phyloP scores from a whole-genome alignment of 495 filamentous ascomycete species.

The Neurospora sp. region DNA sequence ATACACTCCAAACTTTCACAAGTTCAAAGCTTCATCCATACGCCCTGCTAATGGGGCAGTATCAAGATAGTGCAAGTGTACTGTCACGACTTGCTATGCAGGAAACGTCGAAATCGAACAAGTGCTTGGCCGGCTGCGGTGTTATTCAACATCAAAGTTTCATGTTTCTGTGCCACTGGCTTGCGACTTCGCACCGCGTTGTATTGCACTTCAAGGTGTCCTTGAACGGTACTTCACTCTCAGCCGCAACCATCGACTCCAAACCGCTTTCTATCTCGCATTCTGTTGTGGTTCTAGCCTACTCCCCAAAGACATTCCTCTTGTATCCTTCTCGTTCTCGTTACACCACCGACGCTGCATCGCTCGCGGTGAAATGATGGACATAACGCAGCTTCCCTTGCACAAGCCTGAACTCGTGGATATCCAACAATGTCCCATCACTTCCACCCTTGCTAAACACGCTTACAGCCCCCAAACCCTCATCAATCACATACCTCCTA shows the following conservation, averaged over 20 bases:
- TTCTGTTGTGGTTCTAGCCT: not conserved
- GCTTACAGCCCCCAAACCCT: constrained; percentile 24
- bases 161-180: not conserved
- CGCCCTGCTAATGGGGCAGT: not conserved
- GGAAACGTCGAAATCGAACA: not conserved
- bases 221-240: not conserved
- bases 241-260: not conserved
- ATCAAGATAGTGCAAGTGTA: not conserved
- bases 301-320: not conserved
- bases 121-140: not conserved
- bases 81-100: not conserved
- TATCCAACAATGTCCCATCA: constrained; percentile 29
- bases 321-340: not conserved
- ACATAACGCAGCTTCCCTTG: constrained; percentile 31
- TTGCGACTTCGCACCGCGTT: not conserved
- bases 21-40: not conserved
- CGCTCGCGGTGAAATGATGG: constrained; percentile 8
- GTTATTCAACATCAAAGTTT: not conserved
- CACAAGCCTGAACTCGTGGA: constrained; percentile 34
- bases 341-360: not conserved
- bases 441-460: constrained; percentile 33
- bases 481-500: constrained; percentile 32
- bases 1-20: not conserved
- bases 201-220: not conserved
- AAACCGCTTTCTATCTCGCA: not conserved